phyloP scores from a whole-genome alignment of 768 basidiomycete species.

The Rhizopogon vinicolor region DNA sequence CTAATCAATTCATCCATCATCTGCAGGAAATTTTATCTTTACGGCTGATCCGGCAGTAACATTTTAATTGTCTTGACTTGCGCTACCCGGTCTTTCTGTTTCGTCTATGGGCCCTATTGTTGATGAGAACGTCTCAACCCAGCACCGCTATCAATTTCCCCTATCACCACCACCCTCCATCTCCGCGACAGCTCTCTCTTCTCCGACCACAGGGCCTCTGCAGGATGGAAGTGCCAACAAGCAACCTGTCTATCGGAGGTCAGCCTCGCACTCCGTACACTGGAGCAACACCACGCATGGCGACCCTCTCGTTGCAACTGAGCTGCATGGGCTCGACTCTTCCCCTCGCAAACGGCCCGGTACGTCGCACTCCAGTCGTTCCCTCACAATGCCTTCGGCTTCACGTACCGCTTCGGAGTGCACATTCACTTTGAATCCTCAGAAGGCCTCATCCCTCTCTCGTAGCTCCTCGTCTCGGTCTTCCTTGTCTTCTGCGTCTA shows the following conservation, averaged over 20 bases:
- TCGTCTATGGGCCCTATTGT: slow-evolving; percentile 20
- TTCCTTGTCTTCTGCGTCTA: slow-evolving; percentile 15
- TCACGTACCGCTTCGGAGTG: slow-evolving; percentile 14
- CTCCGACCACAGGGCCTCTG: slow-evolving; percentile 28
- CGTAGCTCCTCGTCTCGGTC: slow-evolving; percentile 24
- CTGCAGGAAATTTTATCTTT: background rate
- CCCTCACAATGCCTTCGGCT: slow-evolving; percentile 28
- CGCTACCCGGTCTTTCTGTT: background rate
- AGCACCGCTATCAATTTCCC: slow-evolving; percentile 35
- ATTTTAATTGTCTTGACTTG: background rate
- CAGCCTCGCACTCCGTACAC: slow-evolving; percentile 31
- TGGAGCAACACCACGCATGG: slow-evolving; percentile 41
- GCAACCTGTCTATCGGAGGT: slow-evolving; percentile 8
- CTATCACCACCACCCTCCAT: slow-evolving; percentile 46
- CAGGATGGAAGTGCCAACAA: background rate
- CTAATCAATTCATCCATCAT: background rate
- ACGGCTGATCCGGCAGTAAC: background rate
- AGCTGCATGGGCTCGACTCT: slow-evolving; percentile 18
- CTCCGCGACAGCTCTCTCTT: slow-evolving; percentile 34
- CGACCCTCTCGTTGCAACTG: slow-evolving; percentile 31
- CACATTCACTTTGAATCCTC: slow-evolving; percentile 7
- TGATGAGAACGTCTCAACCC: slow-evolving; percentile 17
- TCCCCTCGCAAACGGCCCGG: slow-evolving; percentile 17
- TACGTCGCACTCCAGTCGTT: slow-evolving; percentile 18
- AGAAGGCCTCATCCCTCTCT: slow-evolving; percentile 26